These are phyloP conservation scores for Inonotus obliquus DNA, from an alignment of 1,284 basidiomycete genomes.

Conservation along the genomic window DNA sequence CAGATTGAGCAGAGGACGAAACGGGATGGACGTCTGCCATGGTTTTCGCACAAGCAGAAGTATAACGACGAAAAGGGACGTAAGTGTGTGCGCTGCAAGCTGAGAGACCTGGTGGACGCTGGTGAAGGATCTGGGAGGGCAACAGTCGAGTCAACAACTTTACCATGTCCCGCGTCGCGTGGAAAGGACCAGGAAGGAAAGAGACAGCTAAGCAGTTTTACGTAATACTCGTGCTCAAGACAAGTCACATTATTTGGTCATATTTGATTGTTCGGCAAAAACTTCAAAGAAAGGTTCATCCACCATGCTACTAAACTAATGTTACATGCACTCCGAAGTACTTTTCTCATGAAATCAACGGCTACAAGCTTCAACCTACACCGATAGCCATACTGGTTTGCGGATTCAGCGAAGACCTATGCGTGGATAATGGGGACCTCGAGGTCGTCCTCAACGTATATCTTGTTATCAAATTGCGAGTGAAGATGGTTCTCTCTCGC, in stretches of 20 bases:
- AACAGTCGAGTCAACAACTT: background rate
- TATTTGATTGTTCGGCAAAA: background rate
- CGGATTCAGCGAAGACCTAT: too few species aligned
- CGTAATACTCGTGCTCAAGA: background rate
- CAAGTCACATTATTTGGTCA: background rate
- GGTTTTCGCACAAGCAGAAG: background rate
- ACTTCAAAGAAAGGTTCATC: background rate
- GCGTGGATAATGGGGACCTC: background rate
- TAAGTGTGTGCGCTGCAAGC: too few species aligned
- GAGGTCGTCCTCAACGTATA: background rate
- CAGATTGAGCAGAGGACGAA: constrained; percentile 35
- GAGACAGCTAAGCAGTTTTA: background rate
- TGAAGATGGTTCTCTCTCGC: background rate
- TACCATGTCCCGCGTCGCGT: background rate
- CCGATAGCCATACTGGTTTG: too few species aligned
- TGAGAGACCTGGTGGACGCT: background rate
- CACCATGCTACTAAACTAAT: background rate
- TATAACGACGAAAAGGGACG: background rate
- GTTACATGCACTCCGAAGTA: too few species aligned
- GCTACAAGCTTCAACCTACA: too few species aligned
- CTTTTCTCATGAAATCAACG: too few species aligned
- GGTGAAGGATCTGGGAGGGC: background rate
- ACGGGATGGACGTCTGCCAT: constrained; percentile 24
- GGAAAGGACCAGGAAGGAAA: background rate
- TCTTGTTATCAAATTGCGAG: background rate